Evolutionary conservation across 768 basidiomycete species (phyloP).

Genomic region (Cystofilobasidium capitatum): DNA sequence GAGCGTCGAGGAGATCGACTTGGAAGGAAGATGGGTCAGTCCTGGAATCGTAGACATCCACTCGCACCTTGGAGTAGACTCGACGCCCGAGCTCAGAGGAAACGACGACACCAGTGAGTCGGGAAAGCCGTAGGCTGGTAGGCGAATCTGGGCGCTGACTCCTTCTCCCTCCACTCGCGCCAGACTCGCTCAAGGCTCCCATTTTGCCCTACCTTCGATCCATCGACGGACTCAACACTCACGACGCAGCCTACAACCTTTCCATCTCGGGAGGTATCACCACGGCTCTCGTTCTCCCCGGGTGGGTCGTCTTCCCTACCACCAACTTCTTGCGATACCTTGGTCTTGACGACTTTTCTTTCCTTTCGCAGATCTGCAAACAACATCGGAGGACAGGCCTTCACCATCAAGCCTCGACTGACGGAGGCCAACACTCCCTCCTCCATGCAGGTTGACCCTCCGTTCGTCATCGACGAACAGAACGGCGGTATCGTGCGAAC

Average conservation of each 20-base stretch:
- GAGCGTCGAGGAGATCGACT: conserved; percentile 48
- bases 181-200: conserved; percentile 23
- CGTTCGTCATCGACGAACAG: conserved; percentile 47
- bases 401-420: conserved; percentile 63
- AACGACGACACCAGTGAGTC: conserved; percentile 14
- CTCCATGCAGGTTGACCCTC: conserved; percentile 51
- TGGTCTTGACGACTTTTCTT: not conserved
- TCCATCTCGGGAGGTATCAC: conserved; percentile 83
- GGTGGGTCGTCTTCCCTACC: conserved; percentile 40
- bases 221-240: conserved; percentile 20
- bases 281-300: conserved; percentile 69
- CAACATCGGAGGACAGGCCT: conserved; percentile 60
- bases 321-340: not conserved
- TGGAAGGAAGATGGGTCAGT: conserved; percentile 61
- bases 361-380: conserved; percentile 8
- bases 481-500: conserved; percentile 44
- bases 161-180: not conserved
- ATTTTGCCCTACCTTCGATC: conserved; percentile 20
- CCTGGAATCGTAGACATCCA: conserved; percentile 55
- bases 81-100: conserved; percentile 49
- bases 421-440: conserved; percentile 49
- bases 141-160: not conserved
- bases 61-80: conserved; percentile 67
- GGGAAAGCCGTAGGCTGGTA: not conserved
- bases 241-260: conserved; percentile 45